These are phyloP conservation scores for Neurospora pannonica DNA, from an alignment of 495 filamentous ascomycete species.

Conservation along the genomic window DNA sequence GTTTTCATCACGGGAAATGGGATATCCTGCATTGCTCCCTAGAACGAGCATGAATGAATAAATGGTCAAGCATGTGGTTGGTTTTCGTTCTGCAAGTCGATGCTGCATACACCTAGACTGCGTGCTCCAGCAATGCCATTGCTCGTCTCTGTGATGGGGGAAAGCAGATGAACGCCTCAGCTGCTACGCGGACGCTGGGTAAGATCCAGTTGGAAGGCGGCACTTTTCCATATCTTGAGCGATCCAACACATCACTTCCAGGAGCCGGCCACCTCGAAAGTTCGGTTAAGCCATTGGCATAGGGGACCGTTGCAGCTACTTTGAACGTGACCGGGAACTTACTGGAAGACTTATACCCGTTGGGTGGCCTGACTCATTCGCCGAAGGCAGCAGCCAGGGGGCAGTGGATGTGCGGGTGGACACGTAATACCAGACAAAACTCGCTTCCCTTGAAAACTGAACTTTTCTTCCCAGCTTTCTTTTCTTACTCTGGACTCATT, in stretches of 20 bases:
- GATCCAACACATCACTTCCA: neutral
- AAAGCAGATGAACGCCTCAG: neutral
- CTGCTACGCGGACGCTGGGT: neutral
- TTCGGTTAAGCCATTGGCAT: neutral
- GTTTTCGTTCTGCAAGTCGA: constrained; percentile 5
- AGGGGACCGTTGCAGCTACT: neutral
- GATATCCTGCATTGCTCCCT: constrained; percentile 40
- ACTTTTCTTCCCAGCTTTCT: neutral
- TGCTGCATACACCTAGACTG: neutral
- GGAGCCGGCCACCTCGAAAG: neutral
- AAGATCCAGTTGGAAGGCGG: neutral
- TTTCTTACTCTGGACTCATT: neutral
- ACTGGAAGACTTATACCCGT: neutral
- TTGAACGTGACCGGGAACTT: neutral
- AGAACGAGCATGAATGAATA: constrained; percentile 32
- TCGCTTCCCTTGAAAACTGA: neutral
- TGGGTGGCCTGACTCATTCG: neutral
- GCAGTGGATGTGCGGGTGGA: neutral
- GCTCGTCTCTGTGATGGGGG: neutral
- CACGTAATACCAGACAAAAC: neutral
- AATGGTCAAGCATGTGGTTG: constrained; percentile 22
- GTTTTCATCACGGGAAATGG: constrained; percentile 46
- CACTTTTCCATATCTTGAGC: neutral
- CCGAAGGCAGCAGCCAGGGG: neutral
- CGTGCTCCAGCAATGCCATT: neutral